Evolutionary conservation across 352 stramenopile genomes (phyloP), one percentile per base, ranked within the genome.

Genomic region (Phytophthora tubulina): DNA sequence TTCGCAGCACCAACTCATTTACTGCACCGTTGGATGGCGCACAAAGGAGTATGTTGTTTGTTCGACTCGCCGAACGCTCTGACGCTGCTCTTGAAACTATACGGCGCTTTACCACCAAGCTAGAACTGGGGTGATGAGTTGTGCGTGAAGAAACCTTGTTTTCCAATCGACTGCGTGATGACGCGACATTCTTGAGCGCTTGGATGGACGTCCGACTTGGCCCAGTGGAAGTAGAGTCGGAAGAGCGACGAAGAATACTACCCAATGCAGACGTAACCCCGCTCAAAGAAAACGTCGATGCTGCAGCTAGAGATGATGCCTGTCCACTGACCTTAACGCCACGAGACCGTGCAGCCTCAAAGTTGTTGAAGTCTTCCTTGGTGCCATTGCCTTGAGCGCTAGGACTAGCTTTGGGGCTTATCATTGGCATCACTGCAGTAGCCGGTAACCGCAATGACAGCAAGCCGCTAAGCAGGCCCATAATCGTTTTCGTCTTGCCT

Each of bases 401-500:
- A 50, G 63, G 21, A 27, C 53, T 73, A n/a, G 27, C 50, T 71
- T 73, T 73, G 3, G 66, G 38, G 17, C 27, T 67, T 17, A 73
- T 33, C 21, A 71, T 70, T 31, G 68, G 64, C 56, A 89, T 81
- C 21, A 91, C 61, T 4, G 84, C 63, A 32, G 82, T 73, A 10
- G 84, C 70, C 30, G 87, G 87, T 31, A 89, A 73, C 50, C 82
- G 77, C 27, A 96, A 65, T 33, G 90, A 70, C 6, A 97, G 44
- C 38, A 96, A 85, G 6, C 90, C 86, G 48, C 88, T 95, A 1
- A 97, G 64, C 7, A 97, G 50, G 0, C 77, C 90, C 85, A 97
- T 91, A 46, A 98, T 96, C 4, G 94, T 98, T 63, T 96, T 96
- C 2, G 96, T 98, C 75, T 99, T 99, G 36, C 96, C 96, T 15